Evolutionary conservation across 1,284 basidiomycete genomes (phyloP).

Genomic region (Trametes versicolor): DNA sequence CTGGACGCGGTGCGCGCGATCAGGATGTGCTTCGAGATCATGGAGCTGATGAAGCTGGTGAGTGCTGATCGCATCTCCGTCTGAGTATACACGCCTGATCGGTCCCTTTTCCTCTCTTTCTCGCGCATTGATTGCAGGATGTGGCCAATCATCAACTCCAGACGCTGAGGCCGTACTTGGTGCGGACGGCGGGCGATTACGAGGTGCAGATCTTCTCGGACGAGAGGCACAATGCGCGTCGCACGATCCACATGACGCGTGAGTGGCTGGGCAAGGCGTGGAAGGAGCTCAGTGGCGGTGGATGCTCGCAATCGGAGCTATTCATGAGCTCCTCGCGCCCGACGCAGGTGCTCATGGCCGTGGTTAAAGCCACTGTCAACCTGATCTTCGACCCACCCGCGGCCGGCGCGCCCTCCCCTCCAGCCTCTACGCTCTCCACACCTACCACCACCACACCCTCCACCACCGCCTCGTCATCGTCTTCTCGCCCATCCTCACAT

Average conservation of each 20-base stretch:
- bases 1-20: constrained; percentile 80
- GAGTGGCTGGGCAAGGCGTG: constrained; percentile 67
- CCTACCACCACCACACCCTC: constrained; percentile 38
- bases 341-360: constrained; percentile 41
- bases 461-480: constrained; percentile 26
- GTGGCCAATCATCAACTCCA: constrained; percentile 96
- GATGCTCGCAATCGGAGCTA: constrained; percentile 34
- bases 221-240: constrained; percentile 54
- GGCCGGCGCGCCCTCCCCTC: constrained; percentile 55
- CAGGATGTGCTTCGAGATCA: constrained; percentile 88
- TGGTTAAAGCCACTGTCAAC: constrained; percentile 41
- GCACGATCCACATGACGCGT: constrained; percentile 63
- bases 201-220: constrained; percentile 84
- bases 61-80: constrained; percentile 41
- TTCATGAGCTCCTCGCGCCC: constrained; percentile 39
- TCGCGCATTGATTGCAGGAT: constrained; percentile 62
- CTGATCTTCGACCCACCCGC: constrained; percentile 44
- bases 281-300: constrained; percentile 46
- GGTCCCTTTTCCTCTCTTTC: not conserved
- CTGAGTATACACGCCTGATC: constrained; percentile 6
- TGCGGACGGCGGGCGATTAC: constrained; percentile 83
- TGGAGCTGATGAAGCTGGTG: constrained; percentile 95
- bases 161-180: constrained; percentile 85
- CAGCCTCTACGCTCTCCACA: constrained; percentile 70
- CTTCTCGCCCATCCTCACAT: constrained; percentile 44